Percentiles rank a stretch among this genome's conserved stretches.
Conservation (phyloP, 257 asterid genomes). For the Solanum tarijense region DNA sequence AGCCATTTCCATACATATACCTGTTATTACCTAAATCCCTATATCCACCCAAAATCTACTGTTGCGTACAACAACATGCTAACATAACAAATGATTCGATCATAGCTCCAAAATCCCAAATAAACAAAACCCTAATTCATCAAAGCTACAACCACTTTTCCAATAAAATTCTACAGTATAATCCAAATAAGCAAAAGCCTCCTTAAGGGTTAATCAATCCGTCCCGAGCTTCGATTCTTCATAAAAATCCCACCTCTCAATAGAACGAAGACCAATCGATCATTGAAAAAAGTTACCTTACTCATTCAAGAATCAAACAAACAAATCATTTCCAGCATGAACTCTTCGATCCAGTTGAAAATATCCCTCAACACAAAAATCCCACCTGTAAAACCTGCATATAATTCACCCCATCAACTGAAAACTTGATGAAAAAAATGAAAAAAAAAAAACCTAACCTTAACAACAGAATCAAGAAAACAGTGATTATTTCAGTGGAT, state of each 20-base stretch:
- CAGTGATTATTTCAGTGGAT: background rate
- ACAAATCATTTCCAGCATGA: background rate
- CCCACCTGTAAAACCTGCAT: background rate
- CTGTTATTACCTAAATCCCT: background rate
- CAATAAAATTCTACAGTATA: background rate
- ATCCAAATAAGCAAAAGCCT: background rate
- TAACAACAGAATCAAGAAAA: background rate
- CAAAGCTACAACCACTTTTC: background rate
- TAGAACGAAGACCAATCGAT: background rate
- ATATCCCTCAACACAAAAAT: background rate
- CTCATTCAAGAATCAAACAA: background rate
- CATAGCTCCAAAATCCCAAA: background rate
- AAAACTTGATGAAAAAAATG: background rate
- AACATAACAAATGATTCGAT: background rate
- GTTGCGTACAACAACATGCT: background rate
- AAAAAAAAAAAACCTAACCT: background rate
- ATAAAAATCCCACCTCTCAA: background rate
- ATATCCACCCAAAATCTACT: background rate
- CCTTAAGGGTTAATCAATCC: background rate
- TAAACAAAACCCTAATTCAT: background rate
- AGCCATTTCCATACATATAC: constrained; percentile 32
- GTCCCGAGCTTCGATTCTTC: background rate
- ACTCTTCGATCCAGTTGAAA: background rate
- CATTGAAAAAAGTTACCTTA: background rate
- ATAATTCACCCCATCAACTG: background rate